Evolutionary conservation across 441 rosid genomes (phyloP), one percentile per base, ranked within the genome.

Genomic region (Gossypium schwendimanii): DNA sequence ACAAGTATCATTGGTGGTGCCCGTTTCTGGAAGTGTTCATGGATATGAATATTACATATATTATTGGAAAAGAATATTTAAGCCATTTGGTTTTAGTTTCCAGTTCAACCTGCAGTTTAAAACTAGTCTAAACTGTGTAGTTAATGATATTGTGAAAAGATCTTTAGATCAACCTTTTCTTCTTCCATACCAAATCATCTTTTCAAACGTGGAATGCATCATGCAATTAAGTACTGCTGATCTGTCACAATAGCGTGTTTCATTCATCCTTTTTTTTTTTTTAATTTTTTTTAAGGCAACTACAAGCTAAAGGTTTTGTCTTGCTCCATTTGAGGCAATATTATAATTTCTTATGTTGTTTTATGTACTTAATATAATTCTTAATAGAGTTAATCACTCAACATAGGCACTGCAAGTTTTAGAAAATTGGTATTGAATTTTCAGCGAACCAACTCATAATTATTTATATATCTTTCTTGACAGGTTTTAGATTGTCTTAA

Each of bases 401-500:
- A 24, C 54, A 24, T 33, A 41, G 26, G 15, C 60, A 45, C 31
- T 21, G 15, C 12, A 9, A 11, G 52, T 15, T 36, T 28, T 10
- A 24, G 36, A 12, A 54, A 15, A 18, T 52, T 26, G 18, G 44
- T 55, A 61, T 62, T 45, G 61, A 11, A 28, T 62, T 39, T 31
- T 69, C 6, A 3, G 26, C 36, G 45, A 69, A 39, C 63, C 8
- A 57, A 63, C 7, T 61, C 41, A 57, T 52, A 54, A 63, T 71
- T 69, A 14, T 7, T 45, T 53, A 39, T 39, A 66, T 59, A 55
- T 77, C 63, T 33, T 39, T 39, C 45, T 62, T n/a, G n/a, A 61
- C 81, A 88, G 89, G 85, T 82, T 66, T 62, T 71, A 70, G 70
- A 70, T 50, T 77, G 83, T 63, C 50, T 88, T 75, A 80, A 84